Conservation (phyloP, 495 filamentous ascomycete genomes). For the Podospora anserina region DNA sequence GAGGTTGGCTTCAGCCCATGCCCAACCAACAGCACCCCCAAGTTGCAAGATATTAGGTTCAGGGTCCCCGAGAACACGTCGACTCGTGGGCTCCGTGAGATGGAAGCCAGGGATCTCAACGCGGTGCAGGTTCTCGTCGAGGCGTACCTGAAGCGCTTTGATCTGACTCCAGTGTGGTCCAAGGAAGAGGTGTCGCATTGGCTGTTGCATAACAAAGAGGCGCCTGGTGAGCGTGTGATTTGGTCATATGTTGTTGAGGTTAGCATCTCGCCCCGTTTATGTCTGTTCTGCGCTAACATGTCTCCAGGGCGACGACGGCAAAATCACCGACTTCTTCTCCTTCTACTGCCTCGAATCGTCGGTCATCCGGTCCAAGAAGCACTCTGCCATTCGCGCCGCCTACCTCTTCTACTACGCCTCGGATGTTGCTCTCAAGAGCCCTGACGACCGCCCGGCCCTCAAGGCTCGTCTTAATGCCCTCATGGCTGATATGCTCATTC, state of each 20-base stretch:
- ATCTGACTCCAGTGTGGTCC: constrained; percentile 78
- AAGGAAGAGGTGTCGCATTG: constrained; percentile 82
- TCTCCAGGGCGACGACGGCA: constrained; percentile 49
- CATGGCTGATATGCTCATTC: constrained; percentile 79
- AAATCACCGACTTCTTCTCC: constrained; percentile 93
- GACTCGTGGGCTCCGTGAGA: constrained; percentile 69
- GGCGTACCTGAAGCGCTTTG: constrained; percentile 73
- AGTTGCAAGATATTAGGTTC: constrained; percentile 75
- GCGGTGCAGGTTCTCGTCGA: constrained; percentile 70
- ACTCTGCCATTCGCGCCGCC: constrained; percentile 74
- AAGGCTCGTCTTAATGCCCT: constrained; percentile 70
- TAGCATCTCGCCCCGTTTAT: constrained; percentile 11
- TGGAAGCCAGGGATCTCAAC: constrained; percentile 79
- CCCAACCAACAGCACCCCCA: constrained; percentile 74
- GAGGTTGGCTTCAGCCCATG: constrained; percentile 88
- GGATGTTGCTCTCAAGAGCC: constrained; percentile 66
- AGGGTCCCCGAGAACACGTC: constrained; percentile 67
- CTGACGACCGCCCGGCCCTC: constrained; percentile 53
- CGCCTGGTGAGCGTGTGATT: constrained; percentile 70
- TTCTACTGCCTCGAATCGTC: constrained; percentile 94
- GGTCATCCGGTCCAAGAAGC: constrained; percentile 74
- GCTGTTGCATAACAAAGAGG: constrained; percentile 65
- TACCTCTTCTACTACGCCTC: constrained; percentile 97
- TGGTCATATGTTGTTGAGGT: constrained; percentile 91
- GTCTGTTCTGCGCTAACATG: neutral